A percentile compares a stretch with the other conserved stretches of the same genome.
Conservation (phyloP, 2,329 filamentous ascomycete genomes). For the Herpotrichia juniperi region DNA sequence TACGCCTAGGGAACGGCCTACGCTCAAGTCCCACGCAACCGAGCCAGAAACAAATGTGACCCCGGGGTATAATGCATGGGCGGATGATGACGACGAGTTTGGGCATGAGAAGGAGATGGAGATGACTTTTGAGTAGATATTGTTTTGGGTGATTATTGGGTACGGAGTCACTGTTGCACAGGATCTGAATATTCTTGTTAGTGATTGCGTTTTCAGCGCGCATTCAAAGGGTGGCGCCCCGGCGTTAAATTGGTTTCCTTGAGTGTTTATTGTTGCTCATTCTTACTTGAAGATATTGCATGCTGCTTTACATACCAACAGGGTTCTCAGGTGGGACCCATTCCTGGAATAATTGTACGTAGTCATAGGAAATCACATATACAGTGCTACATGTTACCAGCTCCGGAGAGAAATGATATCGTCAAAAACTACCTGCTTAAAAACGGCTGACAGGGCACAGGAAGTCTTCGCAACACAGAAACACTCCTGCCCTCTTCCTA, state of each 20-base stretch:
- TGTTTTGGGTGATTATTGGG: neutral
- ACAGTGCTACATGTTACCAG: no score
- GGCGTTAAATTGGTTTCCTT: constrained; percentile 1
- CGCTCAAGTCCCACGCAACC: constrained; percentile 35
- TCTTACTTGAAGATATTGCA: neutral
- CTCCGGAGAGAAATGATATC: no score
- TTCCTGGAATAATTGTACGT: neutral
- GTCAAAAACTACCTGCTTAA: no score
- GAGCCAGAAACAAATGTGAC: constrained; percentile 26
- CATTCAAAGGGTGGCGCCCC: constrained; percentile 5
- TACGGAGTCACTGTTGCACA: neutral
- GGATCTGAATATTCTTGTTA: neutral
- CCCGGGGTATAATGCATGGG: constrained; percentile 54
- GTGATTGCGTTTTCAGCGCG: constrained; percentile 6
- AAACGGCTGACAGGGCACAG: no score
- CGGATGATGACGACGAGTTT: constrained; percentile 54
- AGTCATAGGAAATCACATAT: no score
- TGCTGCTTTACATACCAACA: neutral
- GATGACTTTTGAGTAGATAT: constrained; percentile 53
- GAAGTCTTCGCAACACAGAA: no score
- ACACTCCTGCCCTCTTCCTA: no score
- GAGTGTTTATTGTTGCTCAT: neutral
- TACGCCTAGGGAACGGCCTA: constrained; percentile 31
- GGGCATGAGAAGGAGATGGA: constrained; percentile 54
- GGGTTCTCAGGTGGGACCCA: neutral